phyloP scores from a whole-genome alignment of 768 basidiomycete genomes.

The Agaricus bisporus region DNA sequence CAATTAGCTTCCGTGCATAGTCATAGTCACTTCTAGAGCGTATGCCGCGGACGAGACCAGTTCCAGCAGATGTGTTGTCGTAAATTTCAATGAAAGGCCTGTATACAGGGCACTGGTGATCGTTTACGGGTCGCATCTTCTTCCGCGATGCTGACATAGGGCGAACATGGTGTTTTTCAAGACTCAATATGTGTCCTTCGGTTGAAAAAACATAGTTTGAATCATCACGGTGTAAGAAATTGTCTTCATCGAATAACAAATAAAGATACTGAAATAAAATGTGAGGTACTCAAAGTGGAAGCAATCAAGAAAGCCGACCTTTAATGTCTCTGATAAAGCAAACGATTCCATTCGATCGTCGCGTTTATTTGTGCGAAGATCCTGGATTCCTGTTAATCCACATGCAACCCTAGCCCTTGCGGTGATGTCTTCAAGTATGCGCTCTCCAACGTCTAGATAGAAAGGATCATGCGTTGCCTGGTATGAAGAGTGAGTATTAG shows the following conservation, averaged over 20 bases:
- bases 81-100: slow-evolving; percentile 32
- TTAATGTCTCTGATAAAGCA: slow-evolving; percentile 87
- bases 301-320: slow-evolving; percentile 38
- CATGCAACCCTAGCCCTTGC: slow-evolving; percentile 77
- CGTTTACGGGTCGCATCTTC: slow-evolving; percentile 56
- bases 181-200: slow-evolving; percentile 83
- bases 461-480: slow-evolving; percentile 91
- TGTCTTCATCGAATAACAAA: slow-evolving; percentile 85
- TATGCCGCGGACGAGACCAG: slow-evolving; percentile 62
- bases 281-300: background rate
- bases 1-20: slow-evolving; percentile 71
- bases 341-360: slow-evolving; percentile 99
- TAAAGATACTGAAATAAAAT: slow-evolving; percentile 68
- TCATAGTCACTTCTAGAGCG: slow-evolving; percentile 71
- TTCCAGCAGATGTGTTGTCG: slow-evolving; percentile 23
- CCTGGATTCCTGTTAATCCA: slow-evolving; percentile 77
- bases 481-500: slow-evolving; percentile 7
- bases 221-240: slow-evolving; percentile 65
- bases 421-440: slow-evolving; percentile 70
- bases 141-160: slow-evolving; percentile 53
- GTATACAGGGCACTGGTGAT: slow-evolving; percentile 73
- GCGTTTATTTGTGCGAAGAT: slow-evolving; percentile 68
- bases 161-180: slow-evolving; percentile 50
- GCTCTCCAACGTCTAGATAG: slow-evolving; percentile 88
- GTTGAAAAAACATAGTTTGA: slow-evolving; percentile 92